A percentile compares a stretch with the other conserved stretches of the same genome.
These are phyloP conservation scores for Pythium brachiatum DNA, from an alignment of 352 stramenopile species.

Conservation along the genomic window DNA sequence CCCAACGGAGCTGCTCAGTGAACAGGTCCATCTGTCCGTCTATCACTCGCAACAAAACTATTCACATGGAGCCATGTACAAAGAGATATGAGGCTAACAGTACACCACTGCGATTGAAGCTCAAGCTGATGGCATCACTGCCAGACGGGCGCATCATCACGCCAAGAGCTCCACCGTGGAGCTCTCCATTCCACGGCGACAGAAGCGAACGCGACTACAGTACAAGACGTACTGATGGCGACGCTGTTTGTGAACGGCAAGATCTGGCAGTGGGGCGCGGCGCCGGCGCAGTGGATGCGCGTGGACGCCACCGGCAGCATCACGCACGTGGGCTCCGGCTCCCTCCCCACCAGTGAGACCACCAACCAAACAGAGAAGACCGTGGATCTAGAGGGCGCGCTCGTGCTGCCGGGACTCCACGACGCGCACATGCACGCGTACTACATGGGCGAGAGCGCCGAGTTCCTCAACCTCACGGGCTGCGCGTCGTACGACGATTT, in stretches of 20 bases:
- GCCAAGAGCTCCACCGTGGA: not conserved
- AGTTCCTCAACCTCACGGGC: conserved; percentile 80
- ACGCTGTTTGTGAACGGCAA: conserved; percentile 50
- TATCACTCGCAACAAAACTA: not conserved
- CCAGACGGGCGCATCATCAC: not conserved
- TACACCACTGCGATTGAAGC: not conserved
- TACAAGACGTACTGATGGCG: conserved; percentile 6
- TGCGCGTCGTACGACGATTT: conserved; percentile 80
- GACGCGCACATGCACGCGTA: conserved; percentile 90
- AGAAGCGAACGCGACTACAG: not conserved
- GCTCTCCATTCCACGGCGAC: not conserved
- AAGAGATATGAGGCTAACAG: not conserved
- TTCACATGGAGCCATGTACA: not conserved
- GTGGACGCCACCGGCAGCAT: conserved; percentile 50
- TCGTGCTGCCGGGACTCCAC: conserved; percentile 85
- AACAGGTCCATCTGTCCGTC: not conserved
- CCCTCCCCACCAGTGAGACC: not conserved
- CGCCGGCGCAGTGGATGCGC: conserved; percentile 53
- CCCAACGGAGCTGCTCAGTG: not conserved
- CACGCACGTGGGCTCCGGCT: conserved; percentile 32
- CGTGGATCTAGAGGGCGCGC: conserved; percentile 46
- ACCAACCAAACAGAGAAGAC: conserved; percentile 19
- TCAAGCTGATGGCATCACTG: not conserved
- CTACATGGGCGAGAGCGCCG: conserved; percentile 74
- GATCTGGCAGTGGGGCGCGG: conserved; percentile 62